These are phyloP conservation scores for Diutina rugosa DNA, from an alignment of 1,139 yeast genomes.

Conservation along the genomic window DNA sequence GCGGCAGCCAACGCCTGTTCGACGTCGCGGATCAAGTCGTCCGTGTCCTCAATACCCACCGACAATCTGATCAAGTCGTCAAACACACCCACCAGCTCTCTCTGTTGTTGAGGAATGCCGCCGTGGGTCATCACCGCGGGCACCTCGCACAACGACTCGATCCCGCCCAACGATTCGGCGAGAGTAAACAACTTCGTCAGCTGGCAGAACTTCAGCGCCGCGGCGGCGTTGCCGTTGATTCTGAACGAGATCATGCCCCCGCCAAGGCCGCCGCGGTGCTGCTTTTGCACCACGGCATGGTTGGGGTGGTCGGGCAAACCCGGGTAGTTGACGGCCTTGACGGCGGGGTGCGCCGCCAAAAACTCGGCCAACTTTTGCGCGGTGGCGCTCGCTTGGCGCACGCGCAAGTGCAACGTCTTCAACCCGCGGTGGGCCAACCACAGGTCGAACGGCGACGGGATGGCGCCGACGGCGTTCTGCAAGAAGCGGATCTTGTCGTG, in stretches of 20 bases:
- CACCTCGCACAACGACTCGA: constrained; percentile 76
- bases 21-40: constrained; percentile 65
- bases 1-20: constrained; percentile 44
- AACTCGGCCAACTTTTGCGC: constrained; percentile 67
- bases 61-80: constrained; percentile 76
- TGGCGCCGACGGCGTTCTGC: constrained; percentile 82
- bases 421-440: constrained; percentile 93
- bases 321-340: constrained; percentile 67
- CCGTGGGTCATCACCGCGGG: constrained; percentile 94
- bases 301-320: constrained; percentile 59
- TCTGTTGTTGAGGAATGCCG: constrained; percentile 70
- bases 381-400: constrained; percentile 50
- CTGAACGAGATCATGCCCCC: constrained; percentile 92
- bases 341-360: constrained; percentile 38
- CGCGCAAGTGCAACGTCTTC: constrained; percentile 76
- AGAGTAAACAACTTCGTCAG: constrained; percentile 67
- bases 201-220: constrained; percentile 64
- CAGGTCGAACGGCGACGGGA: constrained; percentile 82
- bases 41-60: constrained; percentile 80
- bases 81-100: constrained; percentile 72
- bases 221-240: constrained; percentile 69
- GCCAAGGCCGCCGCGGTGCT: constrained; percentile 78
- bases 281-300: constrained; percentile 51
- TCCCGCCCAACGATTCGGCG: constrained; percentile 87
- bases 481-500: constrained; percentile 59